Base-by-base conservation (phyloP, 2,329 filamentous ascomycete genomes). In the Orbilia quercus region DNA sequence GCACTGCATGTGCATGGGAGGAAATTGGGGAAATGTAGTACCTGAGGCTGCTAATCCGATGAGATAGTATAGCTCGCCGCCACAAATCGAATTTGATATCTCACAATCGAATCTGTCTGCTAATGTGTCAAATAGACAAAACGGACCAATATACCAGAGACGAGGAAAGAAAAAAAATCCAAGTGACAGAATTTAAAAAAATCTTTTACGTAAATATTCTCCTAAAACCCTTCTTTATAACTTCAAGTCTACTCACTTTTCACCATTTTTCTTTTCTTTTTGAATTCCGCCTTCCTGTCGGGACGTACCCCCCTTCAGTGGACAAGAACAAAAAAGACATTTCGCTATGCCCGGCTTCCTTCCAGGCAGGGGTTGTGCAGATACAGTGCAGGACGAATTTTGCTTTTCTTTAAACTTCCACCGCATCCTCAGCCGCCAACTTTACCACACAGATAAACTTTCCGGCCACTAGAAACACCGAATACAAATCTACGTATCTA, bases 201-300 rank as follows among this genome's bases (percentile, higher is more conserved):
- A 57, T 9, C n/a, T 47, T 69, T 69, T 69, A 69, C 64, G 64
- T 69, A 69, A 69, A 69, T 60, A 69, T 60, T 62, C 64, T 62
- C 64, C 64, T 62, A 69, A 55, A 50, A 25, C 2, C 20, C 40
- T 34, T 69, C 48, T 53, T 60, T 69, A 69, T 60, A 69, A 54
- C 1, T 53, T 22, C 58, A n/a, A n/a, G n/a, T n/a, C n/a, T n/a
- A n/a, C n/a, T n/a, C n/a, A n/a, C n/a, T n/a, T n/a, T n/a, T n/a
- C n/a, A n/a, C n/a, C n/a, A n/a, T n/a, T n/a, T n/a, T n/a, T n/a
- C 2, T 28, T 31, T 34, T 69, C 48, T 53, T 60, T 69, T 60
- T 60, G 62, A 54, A 1, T 53, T 22, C 58, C 59, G 51, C 38
- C 51, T 40, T 36, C 48, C 48, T 47, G 44, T 47, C 23, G 23